Evolutionary conservation across 2,329 filamentous ascomycete genomes (phyloP).

Genomic region (Hymenoscyphus fraxineus): DNA sequence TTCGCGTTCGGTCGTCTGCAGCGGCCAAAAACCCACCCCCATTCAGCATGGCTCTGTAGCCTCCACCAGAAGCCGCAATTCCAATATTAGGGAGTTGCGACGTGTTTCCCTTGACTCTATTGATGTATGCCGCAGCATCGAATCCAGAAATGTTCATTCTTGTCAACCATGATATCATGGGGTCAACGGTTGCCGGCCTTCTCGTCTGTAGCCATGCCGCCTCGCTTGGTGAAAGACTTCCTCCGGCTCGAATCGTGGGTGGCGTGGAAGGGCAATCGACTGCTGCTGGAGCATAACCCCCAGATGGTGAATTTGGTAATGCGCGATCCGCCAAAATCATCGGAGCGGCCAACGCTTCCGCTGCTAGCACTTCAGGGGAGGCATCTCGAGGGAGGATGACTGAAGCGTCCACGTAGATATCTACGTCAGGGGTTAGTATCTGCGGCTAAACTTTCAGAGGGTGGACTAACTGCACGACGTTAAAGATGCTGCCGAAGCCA

Average conservation of each 20-base stretch:
- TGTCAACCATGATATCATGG: slow-evolving; percentile 71
- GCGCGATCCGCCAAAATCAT: slow-evolving; percentile 27
- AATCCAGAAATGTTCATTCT: slow-evolving; percentile 74
- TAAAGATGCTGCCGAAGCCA: slow-evolving; percentile 13
- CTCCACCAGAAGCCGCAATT: slow-evolving; percentile 77
- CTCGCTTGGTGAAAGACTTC: slow-evolving; percentile 64
- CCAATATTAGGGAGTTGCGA: slow-evolving; percentile 64
- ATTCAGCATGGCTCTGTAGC: slow-evolving; percentile 81
- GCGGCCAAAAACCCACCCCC: slow-evolving; percentile 76
- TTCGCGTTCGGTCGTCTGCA: slow-evolving; percentile 68
- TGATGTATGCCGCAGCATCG: slow-evolving; percentile 70
- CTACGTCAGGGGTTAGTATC: neutral
- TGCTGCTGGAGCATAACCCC: slow-evolving; percentile 67
- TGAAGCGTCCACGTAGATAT: neutral
- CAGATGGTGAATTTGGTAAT: slow-evolving; percentile 39
- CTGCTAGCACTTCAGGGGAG: slow-evolving; percentile 24
- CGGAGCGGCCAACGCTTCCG: slow-evolving; percentile 25
- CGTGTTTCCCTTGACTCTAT: slow-evolving; percentile 51
- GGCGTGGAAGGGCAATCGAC: slow-evolving; percentile 67
- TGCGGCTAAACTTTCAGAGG: neutral
- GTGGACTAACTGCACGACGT: slow-evolving; percentile 2
- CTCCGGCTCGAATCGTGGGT: slow-evolving; percentile 65
- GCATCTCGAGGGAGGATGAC: slow-evolving; percentile 26
- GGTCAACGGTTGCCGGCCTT: slow-evolving; percentile 66
- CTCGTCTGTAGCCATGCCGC: slow-evolving; percentile 68